phyloP scores from a whole-genome alignment of 225 moss, liverwort and hornwort genomes.

The Thuidium tamariscinum region DNA sequence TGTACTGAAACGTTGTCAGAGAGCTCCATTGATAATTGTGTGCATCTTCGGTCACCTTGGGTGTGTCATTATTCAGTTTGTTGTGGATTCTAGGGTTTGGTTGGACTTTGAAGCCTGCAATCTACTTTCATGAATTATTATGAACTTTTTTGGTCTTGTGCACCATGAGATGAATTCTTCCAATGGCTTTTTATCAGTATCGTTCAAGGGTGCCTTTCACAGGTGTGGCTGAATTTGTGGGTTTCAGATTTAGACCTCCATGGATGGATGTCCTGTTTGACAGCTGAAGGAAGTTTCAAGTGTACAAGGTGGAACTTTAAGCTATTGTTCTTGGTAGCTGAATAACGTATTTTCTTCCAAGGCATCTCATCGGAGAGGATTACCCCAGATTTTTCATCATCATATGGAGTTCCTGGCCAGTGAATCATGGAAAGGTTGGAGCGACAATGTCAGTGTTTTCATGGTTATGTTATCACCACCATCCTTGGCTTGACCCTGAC shows the following conservation, averaged over 20 bases:
- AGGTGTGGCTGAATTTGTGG: fast-evolving
- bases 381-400: background rate
- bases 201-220: background rate
- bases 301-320: no score
- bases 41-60: no score
- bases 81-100: background rate
- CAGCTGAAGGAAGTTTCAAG: background rate
- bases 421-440: background rate
- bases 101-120: background rate
- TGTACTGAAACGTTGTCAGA: background rate
- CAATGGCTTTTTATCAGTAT: no score
- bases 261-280: background rate
- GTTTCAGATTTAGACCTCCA: background rate
- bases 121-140: background rate
- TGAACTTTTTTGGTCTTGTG: no score
- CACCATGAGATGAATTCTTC: background rate
- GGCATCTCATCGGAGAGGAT: background rate
- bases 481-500: background rate
- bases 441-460: background rate
- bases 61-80: background rate
- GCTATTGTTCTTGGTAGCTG: background rate
- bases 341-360: background rate
- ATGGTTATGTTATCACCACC: no score
- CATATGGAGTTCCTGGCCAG: background rate
- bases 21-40: background rate